Percentiles rank a stretch among this genome's conserved stretches.
These are phyloP conservation scores for Fusarium cyanostomum DNA, from an alignment of 2,329 filamentous ascomycete species.

Conservation along the genomic window DNA sequence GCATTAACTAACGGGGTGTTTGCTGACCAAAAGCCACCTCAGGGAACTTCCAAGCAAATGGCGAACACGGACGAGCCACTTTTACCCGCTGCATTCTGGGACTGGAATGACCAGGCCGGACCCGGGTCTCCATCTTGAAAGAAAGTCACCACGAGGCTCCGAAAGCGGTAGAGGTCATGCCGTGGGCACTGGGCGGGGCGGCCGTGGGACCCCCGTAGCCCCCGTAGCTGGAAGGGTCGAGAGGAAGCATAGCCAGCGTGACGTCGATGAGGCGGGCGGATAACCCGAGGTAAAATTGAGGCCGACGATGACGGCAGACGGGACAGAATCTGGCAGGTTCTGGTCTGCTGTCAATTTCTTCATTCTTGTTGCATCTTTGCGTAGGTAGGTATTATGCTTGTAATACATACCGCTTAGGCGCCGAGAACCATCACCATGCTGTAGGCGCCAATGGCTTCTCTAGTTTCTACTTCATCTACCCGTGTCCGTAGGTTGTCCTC, in stretches of 20 bases:
- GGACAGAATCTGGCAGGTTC: not conserved
- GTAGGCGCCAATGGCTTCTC: conserved; percentile 19
- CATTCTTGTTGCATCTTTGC: conserved; percentile 15
- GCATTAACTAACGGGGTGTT: not conserved
- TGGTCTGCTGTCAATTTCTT: conserved; percentile 13
- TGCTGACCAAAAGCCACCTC: conserved; percentile 28
- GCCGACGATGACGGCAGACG: conserved; percentile 36
- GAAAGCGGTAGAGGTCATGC: conserved; percentile 42
- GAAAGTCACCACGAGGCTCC: conserved; percentile 39
- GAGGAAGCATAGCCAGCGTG: conserved; percentile 21
- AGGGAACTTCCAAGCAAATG: conserved; percentile 17
- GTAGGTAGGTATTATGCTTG: not conserved
- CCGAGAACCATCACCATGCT: conserved; percentile 4
- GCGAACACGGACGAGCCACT: conserved; percentile 38
- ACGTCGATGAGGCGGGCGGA: conserved; percentile 39
- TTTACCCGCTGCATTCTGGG: conserved; percentile 39
- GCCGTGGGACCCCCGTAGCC: conserved; percentile 11
- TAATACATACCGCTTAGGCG: too few species aligned
- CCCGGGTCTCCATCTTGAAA: conserved; percentile 12
- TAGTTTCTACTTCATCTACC: not conserved
- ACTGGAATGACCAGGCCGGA: conserved; percentile 38
- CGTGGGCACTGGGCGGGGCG: conserved; percentile 10
- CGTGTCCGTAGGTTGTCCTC: conserved; percentile 1
- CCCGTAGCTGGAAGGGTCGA: conserved; percentile 1
- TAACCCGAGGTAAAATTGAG: conserved; percentile 36